Evolutionary conservation across 139 green algal species (phyloP).

Genomic region (Pycnococcus provasolii): DNA sequence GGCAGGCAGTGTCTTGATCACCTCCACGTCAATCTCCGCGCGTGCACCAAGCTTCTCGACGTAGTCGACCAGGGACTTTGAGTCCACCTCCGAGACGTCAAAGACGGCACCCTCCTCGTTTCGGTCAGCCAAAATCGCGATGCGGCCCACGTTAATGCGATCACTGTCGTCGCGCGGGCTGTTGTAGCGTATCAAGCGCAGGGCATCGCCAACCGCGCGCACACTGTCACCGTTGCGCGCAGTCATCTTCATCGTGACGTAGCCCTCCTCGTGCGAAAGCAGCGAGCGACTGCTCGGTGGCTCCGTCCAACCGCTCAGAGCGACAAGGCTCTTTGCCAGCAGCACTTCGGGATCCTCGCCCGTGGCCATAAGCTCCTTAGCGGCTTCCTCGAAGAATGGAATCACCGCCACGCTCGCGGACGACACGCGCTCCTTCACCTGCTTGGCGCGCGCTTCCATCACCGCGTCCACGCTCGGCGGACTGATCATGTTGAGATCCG

Average conservation of each 20-base stretch:
- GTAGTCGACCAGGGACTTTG: conserved; percentile 36
- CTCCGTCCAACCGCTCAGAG: conserved; percentile 69
- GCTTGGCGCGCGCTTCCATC: conserved; percentile 14
- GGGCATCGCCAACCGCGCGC: conserved; percentile 1
- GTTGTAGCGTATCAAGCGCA: conserved; percentile 37
- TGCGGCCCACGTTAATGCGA: conserved; percentile 38
- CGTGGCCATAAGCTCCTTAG: conserved; percentile 51
- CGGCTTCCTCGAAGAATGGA: conserved; percentile 71
- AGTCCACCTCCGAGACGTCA: conserved; percentile 54
- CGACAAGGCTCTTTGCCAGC: conserved; percentile 71
- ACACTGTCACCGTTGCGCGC: background rate
- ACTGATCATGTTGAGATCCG: conserved; percentile 31
- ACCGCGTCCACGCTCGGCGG: background rate
- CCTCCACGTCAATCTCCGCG: conserved; percentile 29
- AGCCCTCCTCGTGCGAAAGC: conserved; percentile 63
- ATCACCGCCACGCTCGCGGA: conserved; percentile 58
- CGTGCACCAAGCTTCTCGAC: conserved; percentile 29
- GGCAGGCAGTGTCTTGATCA: conserved; percentile 30
- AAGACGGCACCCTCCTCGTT: conserved; percentile 57
- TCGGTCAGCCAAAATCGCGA: conserved; percentile 40
- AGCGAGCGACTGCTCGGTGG: conserved; percentile 47
- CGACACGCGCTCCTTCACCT: conserved; percentile 43
- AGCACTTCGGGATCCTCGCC: conserved; percentile 30
- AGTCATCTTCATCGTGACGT: conserved; percentile 41
- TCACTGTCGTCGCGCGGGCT: conserved; percentile 1